phyloP scores from a whole-genome alignment of 148 eudicot species.

The Spergularia marina region DNA sequence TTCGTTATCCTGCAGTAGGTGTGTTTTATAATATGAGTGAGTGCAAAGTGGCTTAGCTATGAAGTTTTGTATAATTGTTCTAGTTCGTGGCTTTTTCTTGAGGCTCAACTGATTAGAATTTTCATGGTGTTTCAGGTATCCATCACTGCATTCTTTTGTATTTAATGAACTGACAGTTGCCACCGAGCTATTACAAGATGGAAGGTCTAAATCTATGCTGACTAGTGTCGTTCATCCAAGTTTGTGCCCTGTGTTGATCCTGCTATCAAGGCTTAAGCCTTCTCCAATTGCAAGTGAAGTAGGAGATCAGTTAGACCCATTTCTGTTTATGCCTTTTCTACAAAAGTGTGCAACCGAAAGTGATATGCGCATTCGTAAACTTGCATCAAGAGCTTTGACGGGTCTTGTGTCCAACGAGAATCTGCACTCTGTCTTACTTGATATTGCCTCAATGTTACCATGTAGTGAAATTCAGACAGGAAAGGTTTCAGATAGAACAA shows the following conservation, averaged over 20 bases:
- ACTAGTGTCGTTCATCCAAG: constrained; percentile 86
- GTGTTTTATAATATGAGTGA: too few species aligned
- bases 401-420: constrained; percentile 92
- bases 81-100: not conserved
- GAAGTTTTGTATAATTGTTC: not conserved
- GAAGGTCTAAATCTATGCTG: constrained; percentile 48
- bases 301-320: constrained; percentile 83
- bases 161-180: constrained; percentile 66
- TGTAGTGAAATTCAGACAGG: constrained; percentile 25
- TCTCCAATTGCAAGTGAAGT: constrained; percentile 83
- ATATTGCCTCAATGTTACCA: constrained; percentile 74
- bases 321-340: constrained; percentile 81
- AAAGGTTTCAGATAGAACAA: constrained; percentile 8
- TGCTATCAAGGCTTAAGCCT: constrained; percentile 88
- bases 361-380: constrained; percentile 78
- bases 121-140: constrained; percentile 59
- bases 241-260: constrained; percentile 84
- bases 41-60: not conserved
- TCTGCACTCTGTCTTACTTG: constrained; percentile 55
- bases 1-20: too few species aligned
- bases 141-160: constrained; percentile 76
- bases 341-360: constrained; percentile 79
- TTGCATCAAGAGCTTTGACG: constrained; percentile 82
- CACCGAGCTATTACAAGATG: constrained; percentile 59
- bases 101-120: constrained; percentile 15